phyloP scores from a whole-genome alignment of 768 basidiomycete genomes.

The Lentinula sp. region DNA sequence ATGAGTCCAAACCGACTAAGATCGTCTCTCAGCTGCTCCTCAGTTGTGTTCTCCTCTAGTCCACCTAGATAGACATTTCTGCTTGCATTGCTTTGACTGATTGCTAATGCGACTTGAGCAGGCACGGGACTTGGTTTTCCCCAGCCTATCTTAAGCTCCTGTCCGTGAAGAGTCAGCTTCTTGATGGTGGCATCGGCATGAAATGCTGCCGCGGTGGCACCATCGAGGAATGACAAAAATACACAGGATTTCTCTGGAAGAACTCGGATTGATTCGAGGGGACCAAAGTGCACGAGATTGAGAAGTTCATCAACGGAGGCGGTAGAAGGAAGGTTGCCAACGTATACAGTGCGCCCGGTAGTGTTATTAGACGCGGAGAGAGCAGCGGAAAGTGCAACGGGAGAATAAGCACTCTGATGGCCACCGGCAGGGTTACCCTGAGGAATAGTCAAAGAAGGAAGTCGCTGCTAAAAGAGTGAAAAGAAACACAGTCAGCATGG shows the following conservation, averaged over 20 bases:
- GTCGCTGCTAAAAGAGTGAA: constrained; percentile 35
- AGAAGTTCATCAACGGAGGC: constrained; percentile 97
- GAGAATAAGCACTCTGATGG: constrained; percentile 55
- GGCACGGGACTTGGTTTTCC: constrained; percentile 92
- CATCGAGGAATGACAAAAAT: constrained; percentile 96
- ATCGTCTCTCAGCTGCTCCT: constrained; percentile 89
- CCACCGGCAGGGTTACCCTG: constrained; percentile 53
- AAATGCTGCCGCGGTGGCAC: constrained; percentile 89
- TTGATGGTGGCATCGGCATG: constrained; percentile 95
- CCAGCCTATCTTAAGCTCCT: constrained; percentile 99
- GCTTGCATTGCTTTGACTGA: constrained; percentile 88
- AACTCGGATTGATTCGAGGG: constrained; percentile 90
- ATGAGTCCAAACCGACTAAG: constrained; percentile 90
- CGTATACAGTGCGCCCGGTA: constrained; percentile 89
- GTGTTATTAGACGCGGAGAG: constrained; percentile 60
- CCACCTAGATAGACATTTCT: constrained; percentile 97
- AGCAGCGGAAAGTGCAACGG: constrained; percentile 70
- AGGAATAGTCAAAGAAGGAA: constrained; percentile 58
- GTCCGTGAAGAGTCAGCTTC: constrained; percentile 87
- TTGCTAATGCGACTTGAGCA: constrained; percentile 78
- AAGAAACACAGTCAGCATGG: background rate
- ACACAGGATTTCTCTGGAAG: constrained; percentile 97
- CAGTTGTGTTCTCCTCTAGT: constrained; percentile 83
- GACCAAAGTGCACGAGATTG: constrained; percentile 96
- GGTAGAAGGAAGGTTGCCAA: constrained; percentile 91